Evolutionary conservation across 2,329 filamentous ascomycete species (phyloP).

Genomic region (Phoma sp.): DNA sequence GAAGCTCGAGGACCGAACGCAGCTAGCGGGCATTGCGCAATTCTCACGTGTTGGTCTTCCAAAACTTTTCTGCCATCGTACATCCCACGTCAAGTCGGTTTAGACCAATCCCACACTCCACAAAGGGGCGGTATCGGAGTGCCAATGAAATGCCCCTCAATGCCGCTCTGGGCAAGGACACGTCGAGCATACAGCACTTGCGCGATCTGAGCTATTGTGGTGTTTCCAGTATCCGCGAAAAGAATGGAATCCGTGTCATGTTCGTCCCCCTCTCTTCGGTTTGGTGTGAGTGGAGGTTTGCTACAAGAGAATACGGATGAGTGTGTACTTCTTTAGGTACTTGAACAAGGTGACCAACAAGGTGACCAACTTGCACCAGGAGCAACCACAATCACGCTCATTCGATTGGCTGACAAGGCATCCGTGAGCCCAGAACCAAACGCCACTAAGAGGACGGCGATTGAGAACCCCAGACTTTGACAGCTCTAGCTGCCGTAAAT

Average conservation of each 20-base stretch:
- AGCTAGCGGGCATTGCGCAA: slow-evolving; percentile 47
- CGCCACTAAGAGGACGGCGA: too few species aligned
- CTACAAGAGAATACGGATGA: too few species aligned
- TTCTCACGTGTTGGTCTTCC: slow-evolving; percentile 37
- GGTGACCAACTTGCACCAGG: too few species aligned
- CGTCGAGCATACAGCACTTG: slow-evolving; percentile 1
- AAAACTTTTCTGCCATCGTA: slow-evolving; percentile 36
- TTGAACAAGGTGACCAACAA: too few species aligned
- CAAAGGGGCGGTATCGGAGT: slow-evolving; percentile 29
- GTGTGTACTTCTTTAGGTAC: too few species aligned
- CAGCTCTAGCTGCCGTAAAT: too few species aligned
- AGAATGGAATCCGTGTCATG: too few species aligned
- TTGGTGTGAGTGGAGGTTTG: background rate
- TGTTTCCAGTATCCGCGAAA: background rate
- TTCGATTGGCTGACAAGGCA: too few species aligned
- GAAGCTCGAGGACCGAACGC: slow-evolving; percentile 25
- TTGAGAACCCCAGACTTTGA: too few species aligned
- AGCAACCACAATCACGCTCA: too few species aligned
- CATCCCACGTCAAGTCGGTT: slow-evolving; percentile 20
- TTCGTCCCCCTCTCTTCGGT: too few species aligned
- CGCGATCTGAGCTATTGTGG: slow-evolving; percentile 8
- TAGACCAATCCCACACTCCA: slow-evolving; percentile 31
- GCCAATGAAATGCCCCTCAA: slow-evolving; percentile 24
- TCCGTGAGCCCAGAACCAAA: too few species aligned
- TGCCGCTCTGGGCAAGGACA: slow-evolving; percentile 13